Conservation (phyloP, 306 rosid species). For the Mucuna pruriens region DNA sequence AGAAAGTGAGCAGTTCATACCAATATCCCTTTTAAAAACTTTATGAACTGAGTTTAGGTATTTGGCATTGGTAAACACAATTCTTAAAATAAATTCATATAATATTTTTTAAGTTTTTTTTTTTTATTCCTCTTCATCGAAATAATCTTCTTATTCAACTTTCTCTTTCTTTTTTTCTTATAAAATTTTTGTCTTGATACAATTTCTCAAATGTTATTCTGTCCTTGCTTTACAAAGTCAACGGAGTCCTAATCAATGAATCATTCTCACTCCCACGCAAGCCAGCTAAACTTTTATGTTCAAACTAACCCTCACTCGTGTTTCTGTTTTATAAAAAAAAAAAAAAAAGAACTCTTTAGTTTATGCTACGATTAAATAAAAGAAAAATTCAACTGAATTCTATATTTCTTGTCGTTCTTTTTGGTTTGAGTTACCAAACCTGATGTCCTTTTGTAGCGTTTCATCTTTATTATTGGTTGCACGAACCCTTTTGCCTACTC, state of each 20-base stretch:
- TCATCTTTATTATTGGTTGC: constrained; percentile 49
- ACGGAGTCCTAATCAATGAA: constrained; percentile 32
- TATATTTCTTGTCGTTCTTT: constrained; percentile 30
- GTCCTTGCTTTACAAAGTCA: constrained; percentile 58
- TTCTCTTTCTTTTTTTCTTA: not conserved
- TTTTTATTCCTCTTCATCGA: not conserved
- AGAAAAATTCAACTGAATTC: not conserved
- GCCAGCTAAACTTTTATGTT: constrained; percentile 35
- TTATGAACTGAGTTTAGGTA: constrained; percentile 25
- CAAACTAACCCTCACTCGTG: constrained; percentile 38
- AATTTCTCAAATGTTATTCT: not conserved
- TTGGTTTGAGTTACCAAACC: constrained; percentile 75
- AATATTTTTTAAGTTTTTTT: not conserved
- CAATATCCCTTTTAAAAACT: constrained; percentile 29
- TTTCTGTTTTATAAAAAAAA: not conserved
- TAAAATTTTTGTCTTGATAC: not conserved
- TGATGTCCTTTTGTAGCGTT: constrained; percentile 57
- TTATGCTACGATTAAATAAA: constrained; percentile 3
- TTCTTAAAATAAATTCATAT: not conserved
- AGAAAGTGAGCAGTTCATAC: constrained; percentile 76
- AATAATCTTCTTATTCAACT: not conserved
- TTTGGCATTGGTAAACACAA: not conserved
- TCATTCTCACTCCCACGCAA: constrained; percentile 40
- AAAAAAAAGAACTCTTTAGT: not conserved
- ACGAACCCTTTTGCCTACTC: constrained; percentile 59